These are phyloP conservation scores for Eragrostis tef DNA, from an alignment of 202 grass and related monocot genomes.

Conservation along the genomic window DNA sequence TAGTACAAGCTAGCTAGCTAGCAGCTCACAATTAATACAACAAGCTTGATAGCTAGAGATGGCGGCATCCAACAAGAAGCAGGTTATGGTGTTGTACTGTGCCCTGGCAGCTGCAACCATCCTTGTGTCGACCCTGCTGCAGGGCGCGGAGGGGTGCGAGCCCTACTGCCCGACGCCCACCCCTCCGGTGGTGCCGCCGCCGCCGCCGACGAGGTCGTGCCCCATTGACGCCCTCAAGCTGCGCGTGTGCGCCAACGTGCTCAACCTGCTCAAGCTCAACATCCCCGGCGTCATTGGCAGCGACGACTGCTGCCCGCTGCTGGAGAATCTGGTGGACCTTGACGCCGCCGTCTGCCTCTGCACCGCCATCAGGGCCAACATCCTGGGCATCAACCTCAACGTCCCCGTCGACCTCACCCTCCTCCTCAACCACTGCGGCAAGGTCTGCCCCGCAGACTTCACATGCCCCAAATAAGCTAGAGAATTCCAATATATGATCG, in stretches of 20 bases:
- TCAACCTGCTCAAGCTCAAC: slow-evolving; percentile 58
- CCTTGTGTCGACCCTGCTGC: too few relatives aligned
- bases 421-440: slow-evolving; percentile 73
- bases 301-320: slow-evolving; percentile 66
- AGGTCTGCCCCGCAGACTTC: slow-evolving; percentile 59
- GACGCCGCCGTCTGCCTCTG: slow-evolving; percentile 81
- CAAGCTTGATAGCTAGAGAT: too few relatives aligned
- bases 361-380: slow-evolving; percentile 68
- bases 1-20: too few relatives aligned
- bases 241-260: slow-evolving; percentile 63
- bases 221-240: slow-evolving; percentile 64
- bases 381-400: slow-evolving; percentile 63
- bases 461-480: slow-evolving; percentile 49
- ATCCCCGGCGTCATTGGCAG: slow-evolving; percentile 30
- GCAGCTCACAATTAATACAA: too few relatives aligned
- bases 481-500: too few relatives aligned
- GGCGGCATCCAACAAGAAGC: too few relatives aligned
- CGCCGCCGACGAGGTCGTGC: slow-evolving; percentile 46
- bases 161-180: slow-evolving; percentile 29
- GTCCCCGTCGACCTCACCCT: slow-evolving; percentile 52
- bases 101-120: too few relatives aligned
- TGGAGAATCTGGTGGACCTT: slow-evolving; percentile 51
- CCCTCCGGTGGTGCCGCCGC: background rate
- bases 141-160: slow-evolving; percentile 27
- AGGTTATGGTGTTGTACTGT: too few relatives aligned